Conservation (phyloP, 1,139 yeast genomes). For the Magnusiomyces fungicola region DNA sequence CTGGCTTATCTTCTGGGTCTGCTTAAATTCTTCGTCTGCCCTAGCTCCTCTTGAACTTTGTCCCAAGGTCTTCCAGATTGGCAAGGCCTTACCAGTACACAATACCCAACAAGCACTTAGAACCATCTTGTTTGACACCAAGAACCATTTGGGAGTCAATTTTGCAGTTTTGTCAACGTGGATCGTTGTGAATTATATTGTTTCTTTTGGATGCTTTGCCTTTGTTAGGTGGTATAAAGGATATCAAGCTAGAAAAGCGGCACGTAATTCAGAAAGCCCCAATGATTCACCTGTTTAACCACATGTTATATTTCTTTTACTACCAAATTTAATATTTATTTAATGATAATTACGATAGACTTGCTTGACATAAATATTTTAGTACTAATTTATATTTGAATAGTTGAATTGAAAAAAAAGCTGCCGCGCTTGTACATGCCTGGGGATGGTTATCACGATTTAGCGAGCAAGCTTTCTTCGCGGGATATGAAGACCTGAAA, state of each 20-base stretch:
- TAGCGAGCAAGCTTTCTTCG: too few relatives aligned
- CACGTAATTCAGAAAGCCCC: too few relatives aligned
- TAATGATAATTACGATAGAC: too few relatives aligned
- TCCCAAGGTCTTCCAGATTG: slow-evolving; percentile 51
- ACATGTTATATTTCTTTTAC: too few relatives aligned
- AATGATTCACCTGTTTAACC: too few relatives aligned
- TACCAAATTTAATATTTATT: too few relatives aligned
- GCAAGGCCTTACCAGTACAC: slow-evolving; percentile 59
- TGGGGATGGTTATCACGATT: too few relatives aligned
- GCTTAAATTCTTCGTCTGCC: slow-evolving; percentile 52
- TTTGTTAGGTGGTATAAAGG: slow-evolving; percentile 8
- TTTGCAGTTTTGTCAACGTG: slow-evolving; percentile 53
- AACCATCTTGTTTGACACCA: slow-evolving; percentile 52
- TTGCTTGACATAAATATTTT: too few relatives aligned
- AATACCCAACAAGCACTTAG: slow-evolving; percentile 50
- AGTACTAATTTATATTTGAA: too few relatives aligned
- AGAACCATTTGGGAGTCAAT: slow-evolving; percentile 49
- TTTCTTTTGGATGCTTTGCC: slow-evolving; percentile 15
- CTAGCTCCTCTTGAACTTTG: slow-evolving; percentile 51
- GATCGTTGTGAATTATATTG: slow-evolving; percentile 43
- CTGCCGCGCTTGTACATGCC: too few relatives aligned
- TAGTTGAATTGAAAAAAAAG: too few relatives aligned
- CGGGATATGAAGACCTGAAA: too few relatives aligned
- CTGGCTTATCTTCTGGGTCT: slow-evolving; percentile 58
- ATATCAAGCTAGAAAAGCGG: slow-evolving; percentile 8